A percentile compares a stretch with the other conserved stretches of the same genome.
These are phyloP conservation scores for Botryotinia calthae DNA, from an alignment of 2,329 filamentous ascomycete genomes.

Conservation along the genomic window DNA sequence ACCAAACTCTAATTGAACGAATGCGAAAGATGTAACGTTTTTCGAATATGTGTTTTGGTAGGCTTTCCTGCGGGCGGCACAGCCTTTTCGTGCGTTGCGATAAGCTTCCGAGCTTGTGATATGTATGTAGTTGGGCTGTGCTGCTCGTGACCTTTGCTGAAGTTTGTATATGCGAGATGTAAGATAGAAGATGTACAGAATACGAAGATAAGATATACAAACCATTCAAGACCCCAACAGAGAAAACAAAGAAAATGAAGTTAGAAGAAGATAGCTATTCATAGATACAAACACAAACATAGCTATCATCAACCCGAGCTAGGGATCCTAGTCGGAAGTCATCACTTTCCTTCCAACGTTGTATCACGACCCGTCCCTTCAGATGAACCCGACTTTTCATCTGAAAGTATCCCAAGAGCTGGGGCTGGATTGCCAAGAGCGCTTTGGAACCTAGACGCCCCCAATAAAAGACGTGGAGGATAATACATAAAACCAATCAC, in stretches of 20 bases:
- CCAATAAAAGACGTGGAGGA: neutral
- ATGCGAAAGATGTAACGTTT: conserved; percentile 3
- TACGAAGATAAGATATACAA: neutral
- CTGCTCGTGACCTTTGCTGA: neutral
- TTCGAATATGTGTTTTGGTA: neutral
- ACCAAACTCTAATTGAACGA: neutral
- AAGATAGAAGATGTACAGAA: neutral
- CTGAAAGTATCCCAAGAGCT: neutral
- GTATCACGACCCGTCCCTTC: neutral
- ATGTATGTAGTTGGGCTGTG: conserved; percentile 2
- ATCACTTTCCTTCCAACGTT: neutral
- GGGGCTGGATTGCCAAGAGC: conserved; percentile 10
- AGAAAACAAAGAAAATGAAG: neutral
- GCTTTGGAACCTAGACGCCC: conserved; percentile 12
- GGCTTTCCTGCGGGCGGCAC: neutral
- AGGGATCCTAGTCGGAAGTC: neutral
- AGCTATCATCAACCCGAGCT: neutral
- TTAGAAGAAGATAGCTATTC: conserved; percentile 1
- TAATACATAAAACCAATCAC: neutral
- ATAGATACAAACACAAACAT: neutral
- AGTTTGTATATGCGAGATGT: neutral
- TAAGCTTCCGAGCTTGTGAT: neutral
- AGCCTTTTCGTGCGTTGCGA: neutral
- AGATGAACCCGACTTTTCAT: neutral
- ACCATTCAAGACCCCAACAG: neutral